Percentiles rank a stretch among this genome's conserved stretches.
Evolutionary conservation across 495 filamentous ascomycete genomes (phyloP).

Genomic region (Thermothielavioides terrestris): DNA sequence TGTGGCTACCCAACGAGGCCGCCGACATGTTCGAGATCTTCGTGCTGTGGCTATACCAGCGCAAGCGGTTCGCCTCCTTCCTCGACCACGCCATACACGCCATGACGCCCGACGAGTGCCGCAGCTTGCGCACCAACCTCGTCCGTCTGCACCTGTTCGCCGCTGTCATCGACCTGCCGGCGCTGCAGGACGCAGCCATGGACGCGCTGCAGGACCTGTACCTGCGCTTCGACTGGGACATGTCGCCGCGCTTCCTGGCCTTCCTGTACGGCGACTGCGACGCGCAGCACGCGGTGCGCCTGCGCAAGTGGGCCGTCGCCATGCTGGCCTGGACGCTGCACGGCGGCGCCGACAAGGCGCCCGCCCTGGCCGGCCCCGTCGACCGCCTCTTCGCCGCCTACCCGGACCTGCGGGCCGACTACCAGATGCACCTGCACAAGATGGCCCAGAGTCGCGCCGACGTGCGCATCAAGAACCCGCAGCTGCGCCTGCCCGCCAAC

Average conservation of each 20-base stretch:
- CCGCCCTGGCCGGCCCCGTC: slow-evolving; percentile 18
- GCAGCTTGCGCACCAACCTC: slow-evolving; percentile 27
- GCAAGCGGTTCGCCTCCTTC: slow-evolving; percentile 26
- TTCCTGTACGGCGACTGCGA: slow-evolving; percentile 40
- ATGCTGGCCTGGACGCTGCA: slow-evolving; percentile 41
- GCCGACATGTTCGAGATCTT: slow-evolving; percentile 42
- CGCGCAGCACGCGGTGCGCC: slow-evolving; percentile 28
- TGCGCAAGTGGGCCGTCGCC: slow-evolving; percentile 42
- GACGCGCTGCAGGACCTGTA: slow-evolving; percentile 43
- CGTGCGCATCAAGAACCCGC: slow-evolving; percentile 41
- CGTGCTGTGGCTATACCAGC: slow-evolving; percentile 37
- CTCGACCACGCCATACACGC: slow-evolving; percentile 30
- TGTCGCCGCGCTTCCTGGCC: slow-evolving; percentile 34
- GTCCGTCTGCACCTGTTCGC: slow-evolving; percentile 42
- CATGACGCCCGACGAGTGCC: slow-evolving; percentile 18
- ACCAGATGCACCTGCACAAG: slow-evolving; percentile 34
- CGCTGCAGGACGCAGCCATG: slow-evolving; percentile 39
- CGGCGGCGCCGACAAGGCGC: slow-evolving; percentile 16
- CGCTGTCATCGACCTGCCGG: slow-evolving; percentile 30
- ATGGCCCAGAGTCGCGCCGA: slow-evolving; percentile 35
- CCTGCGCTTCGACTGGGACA: slow-evolving; percentile 42
- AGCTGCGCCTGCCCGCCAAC: slow-evolving; percentile 39
- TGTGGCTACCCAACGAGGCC: slow-evolving; percentile 34
- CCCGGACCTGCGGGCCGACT: slow-evolving; percentile 34
- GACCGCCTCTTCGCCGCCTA: slow-evolving; percentile 29